Base-by-base conservation (phyloP, 225 moss, liverwort and hornwort genomes). In the Polytrichum formosum region DNA sequence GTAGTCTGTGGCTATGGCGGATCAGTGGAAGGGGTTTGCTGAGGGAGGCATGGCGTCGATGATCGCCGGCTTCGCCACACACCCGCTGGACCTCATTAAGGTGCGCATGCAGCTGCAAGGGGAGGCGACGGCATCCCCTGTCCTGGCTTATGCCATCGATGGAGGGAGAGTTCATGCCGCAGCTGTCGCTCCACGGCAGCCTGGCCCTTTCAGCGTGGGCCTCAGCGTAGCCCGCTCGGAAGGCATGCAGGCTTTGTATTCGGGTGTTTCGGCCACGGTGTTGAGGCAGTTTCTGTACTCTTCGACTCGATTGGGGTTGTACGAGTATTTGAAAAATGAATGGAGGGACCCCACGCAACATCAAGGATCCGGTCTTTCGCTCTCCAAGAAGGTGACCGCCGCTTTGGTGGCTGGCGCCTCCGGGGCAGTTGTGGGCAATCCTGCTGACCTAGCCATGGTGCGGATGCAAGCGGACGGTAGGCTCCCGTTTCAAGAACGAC, bases 391-490 rank as follows among this genome's bases (percentile, higher is more conserved):
- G 64, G 74, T 91, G 19, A 67, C 70, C 0, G 85, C 81, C 2
- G 88, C 83, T 18, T 62, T 91, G 16, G 56, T 82, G 0, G 81
- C 90, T 2, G 85, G 85, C 26, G 90, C 76, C 13, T 54, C 72
- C 1, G 90, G 88, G 18, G 90, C 88, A 29, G 73, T 75, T 0
- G 85, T 91, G 13, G 85, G 90, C 30, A 88, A 88, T 28, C 88
- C 88, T 18, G 88, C 88, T 0, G 88, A 91, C 65, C 73, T 91
- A 18, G 90, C 90, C 1, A 78, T 91, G 78, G 83, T 91, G 53
- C 58, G 90, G 63, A 91, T 91, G 88, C 90, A 91, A 71, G 90
- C 88, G 17, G 90, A 91, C 74, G 88, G 88, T 2, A 81, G 88
- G 56, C 81, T 80, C 28, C 85, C 85, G 3, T 10, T 71, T 5